These are phyloP conservation scores for Claviceps capensis DNA, from an alignment of 2,329 filamentous ascomycete genomes.

Conservation along the genomic window DNA sequence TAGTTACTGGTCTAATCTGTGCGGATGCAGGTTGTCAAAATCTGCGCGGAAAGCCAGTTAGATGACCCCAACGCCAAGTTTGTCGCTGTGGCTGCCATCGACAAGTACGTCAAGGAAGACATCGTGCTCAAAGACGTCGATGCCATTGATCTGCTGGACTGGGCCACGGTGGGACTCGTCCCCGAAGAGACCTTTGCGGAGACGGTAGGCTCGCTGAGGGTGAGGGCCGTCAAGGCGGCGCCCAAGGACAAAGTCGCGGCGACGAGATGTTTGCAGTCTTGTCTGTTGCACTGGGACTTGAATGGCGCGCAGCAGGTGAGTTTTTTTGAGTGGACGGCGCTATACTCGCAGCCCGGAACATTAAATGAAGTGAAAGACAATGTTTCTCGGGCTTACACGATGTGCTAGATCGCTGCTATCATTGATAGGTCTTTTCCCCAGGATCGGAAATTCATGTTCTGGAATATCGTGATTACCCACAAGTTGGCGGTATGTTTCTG, in stretches of 20 bases:
- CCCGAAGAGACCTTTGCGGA: conserved; percentile 28
- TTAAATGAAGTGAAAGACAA: background rate
- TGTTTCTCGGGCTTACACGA: background rate
- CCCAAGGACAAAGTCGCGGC: conserved; percentile 30
- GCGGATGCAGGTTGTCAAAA: conserved; percentile 26
- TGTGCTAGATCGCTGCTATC: conserved; percentile 35
- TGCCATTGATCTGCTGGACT: conserved; percentile 40
- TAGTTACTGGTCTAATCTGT: too few species aligned
- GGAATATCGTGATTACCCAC: conserved; percentile 40
- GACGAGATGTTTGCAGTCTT: conserved; percentile 35
- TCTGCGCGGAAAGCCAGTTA: conserved; percentile 37
- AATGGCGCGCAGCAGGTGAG: conserved; percentile 42
- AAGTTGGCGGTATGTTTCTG: conserved; percentile 32
- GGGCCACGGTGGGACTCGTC: conserved; percentile 29
- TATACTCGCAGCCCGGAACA: background rate
- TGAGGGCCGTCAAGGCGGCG: conserved; percentile 37
- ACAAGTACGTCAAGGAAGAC: conserved; percentile 32
- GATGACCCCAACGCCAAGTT: conserved; percentile 34
- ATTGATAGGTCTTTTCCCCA: conserved; percentile 36
- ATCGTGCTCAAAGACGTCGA: conserved; percentile 34
- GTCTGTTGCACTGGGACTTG: conserved; percentile 41
- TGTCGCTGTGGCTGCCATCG: conserved; percentile 29
- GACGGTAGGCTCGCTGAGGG: conserved; percentile 35
- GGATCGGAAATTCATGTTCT: conserved; percentile 37
- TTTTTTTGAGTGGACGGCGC: background rate